phyloP scores from a whole-genome alignment of 1,139 yeast species.

The Pneumocystis wakefieldiae region DNA sequence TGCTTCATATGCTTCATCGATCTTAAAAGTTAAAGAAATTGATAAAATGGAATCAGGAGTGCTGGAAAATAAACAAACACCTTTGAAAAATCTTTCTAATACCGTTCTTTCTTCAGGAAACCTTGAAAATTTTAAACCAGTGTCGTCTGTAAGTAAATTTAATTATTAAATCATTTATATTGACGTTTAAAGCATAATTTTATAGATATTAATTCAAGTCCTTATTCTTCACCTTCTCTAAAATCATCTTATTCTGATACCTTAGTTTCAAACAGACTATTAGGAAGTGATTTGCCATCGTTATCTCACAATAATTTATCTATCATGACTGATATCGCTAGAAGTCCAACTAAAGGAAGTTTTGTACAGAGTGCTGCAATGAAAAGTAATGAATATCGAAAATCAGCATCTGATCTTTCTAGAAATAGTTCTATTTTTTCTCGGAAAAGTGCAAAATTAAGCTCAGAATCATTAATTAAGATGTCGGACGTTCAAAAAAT shows the following conservation, averaged over 20 bases:
- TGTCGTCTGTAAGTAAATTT: not conserved
- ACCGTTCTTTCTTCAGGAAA: not conserved
- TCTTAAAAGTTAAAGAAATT: not conserved
- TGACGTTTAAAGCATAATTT: not conserved
- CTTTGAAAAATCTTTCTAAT: not conserved
- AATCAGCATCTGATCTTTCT: not conserved
- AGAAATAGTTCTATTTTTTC: not conserved
- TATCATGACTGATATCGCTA: not conserved
- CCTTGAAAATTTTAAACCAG: not conserved
- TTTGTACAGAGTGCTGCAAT: not conserved
- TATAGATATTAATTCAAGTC: not conserved
- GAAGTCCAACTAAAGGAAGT: not conserved
- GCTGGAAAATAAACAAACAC: not conserved
- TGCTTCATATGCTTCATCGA: not conserved
- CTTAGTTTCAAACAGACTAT: not conserved
- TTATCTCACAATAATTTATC: not conserved
- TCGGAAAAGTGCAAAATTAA: not conserved
- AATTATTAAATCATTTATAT: not conserved
- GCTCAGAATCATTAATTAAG: not conserved
- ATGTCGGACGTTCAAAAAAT: not conserved
- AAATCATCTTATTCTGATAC: not conserved
- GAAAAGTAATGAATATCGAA: not conserved
- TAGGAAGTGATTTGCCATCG: not conserved
- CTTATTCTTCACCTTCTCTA: not conserved
- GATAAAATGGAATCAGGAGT: not conserved